Evolutionary conservation across 192 early-diverging fungal genomes (phyloP).

Genomic region (Podochytrium sp.): DNA sequence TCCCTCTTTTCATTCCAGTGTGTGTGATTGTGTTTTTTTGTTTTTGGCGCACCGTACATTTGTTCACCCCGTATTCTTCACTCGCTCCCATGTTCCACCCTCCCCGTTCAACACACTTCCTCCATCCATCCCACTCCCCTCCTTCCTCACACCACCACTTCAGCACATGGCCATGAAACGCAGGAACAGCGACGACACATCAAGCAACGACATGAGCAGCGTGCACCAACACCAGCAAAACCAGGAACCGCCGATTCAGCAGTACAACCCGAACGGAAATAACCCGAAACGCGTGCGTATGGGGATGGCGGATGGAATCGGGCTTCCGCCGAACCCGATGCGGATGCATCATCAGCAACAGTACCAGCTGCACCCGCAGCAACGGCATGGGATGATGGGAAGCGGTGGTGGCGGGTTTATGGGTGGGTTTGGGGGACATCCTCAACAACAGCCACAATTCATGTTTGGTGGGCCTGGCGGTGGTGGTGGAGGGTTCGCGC

Average conservation of each 20-base stretch:
- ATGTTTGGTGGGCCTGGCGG: neutral
- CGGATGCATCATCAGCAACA: neutral
- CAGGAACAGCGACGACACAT: neutral
- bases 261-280: too few species aligned
- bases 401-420: neutral
- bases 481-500: neutral
- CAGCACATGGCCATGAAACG: conserved; percentile 14
- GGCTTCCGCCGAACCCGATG: neutral
- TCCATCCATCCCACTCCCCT: too few species aligned
- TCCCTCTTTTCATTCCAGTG: too few species aligned
- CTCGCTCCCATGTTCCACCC: too few species aligned
- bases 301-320: neutral
- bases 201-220: neutral
- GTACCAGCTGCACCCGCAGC: conserved; percentile 6
- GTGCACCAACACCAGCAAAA: neutral
- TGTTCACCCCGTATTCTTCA: too few species aligned
- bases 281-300: too few species aligned
- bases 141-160: too few species aligned
- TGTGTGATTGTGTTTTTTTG: too few species aligned
- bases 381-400: neutral
- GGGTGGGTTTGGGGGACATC: neutral
- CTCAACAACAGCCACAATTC: neutral
- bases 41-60: too few species aligned
- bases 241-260: neutral
- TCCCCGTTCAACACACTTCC: too few species aligned